phyloP scores from a whole-genome alignment of 176 grass and related monocot species.

The Oryza meyeriana region DNA sequence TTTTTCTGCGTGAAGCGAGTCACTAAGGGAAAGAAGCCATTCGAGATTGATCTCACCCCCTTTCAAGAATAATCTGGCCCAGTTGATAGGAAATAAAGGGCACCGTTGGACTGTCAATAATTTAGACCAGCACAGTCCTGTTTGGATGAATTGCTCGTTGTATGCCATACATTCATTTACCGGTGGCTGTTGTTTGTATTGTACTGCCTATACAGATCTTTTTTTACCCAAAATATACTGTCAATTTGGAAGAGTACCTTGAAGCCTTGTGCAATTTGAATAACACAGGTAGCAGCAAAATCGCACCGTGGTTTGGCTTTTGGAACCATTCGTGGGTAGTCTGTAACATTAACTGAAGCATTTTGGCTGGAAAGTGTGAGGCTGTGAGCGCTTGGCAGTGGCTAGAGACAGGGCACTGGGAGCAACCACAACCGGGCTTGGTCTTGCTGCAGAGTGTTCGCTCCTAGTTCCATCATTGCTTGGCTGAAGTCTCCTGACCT shows the following conservation, averaged over 20 bases:
- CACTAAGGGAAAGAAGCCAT: conserved; percentile 73
- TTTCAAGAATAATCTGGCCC: conserved; percentile 38
- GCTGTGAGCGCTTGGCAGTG: conserved; percentile 58
- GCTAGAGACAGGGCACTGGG: conserved; percentile 64
- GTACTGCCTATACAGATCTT: neutral
- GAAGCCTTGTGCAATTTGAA: conserved; percentile 63
- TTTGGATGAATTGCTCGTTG: neutral
- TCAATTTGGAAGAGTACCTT: too few relatives aligned
- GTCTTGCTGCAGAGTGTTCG: conserved; percentile 70
- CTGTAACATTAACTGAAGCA: conserved; percentile 49
- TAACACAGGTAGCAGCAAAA: conserved; percentile 78
- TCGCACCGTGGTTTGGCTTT: conserved; percentile 75
- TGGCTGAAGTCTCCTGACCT: conserved; percentile 98
- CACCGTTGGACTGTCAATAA: neutral
- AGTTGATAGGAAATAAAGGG: neutral
- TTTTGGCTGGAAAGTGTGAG: conserved; percentile 51
- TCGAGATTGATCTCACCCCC: conserved; percentile 79
- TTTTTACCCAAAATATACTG: neutral
- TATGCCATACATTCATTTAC: neutral
- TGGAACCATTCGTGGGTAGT: conserved; percentile 65
- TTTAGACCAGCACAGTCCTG: neutral
- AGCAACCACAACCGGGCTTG: conserved; percentile 70
- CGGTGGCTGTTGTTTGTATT: neutral
- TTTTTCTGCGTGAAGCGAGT: conserved; percentile 39
- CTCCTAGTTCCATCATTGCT: conserved; percentile 97